Conservation (phyloP, 768 basidiomycete genomes). For the Dacryopinax primogenitus region DNA sequence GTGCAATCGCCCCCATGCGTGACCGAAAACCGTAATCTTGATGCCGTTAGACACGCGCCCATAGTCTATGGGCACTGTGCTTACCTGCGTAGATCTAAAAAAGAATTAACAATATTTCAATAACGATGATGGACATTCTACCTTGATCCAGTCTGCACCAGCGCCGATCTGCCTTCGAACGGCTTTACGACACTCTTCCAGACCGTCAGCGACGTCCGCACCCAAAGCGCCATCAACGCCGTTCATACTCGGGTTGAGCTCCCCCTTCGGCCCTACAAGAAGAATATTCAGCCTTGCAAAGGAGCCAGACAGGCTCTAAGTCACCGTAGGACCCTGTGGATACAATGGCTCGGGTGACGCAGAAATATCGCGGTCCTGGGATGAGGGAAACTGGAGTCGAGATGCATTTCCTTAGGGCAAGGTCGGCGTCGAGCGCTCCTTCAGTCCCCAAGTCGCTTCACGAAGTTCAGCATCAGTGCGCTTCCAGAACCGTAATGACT, state of each 20-base stretch:
- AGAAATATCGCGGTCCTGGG: constrained; percentile 52
- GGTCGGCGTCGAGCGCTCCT: constrained; percentile 49
- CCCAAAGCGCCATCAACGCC: constrained; percentile 47
- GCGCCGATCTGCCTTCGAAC: constrained; percentile 50
- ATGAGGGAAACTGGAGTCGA: constrained; percentile 32
- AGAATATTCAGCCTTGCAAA: neutral
- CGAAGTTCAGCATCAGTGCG: neutral
- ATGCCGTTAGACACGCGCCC: neutral
- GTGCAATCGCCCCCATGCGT: constrained; percentile 35
- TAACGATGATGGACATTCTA: constrained; percentile 18
- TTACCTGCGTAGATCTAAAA: constrained; percentile 25
- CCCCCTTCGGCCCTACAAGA: constrained; percentile 42
- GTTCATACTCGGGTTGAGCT: constrained; percentile 34
- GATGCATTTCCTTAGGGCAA: constrained; percentile 44
- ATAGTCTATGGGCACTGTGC: neutral
- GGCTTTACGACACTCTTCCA: constrained; percentile 41
- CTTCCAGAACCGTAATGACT: constrained; percentile 10
- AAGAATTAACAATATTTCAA: neutral
- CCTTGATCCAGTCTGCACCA: constrained; percentile 59
- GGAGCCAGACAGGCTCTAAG: constrained; percentile 10
- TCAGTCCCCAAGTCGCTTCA: constrained; percentile 54
- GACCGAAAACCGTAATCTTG: constrained; percentile 40
- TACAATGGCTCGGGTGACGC: constrained; percentile 46
- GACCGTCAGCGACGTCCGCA: constrained; percentile 47
- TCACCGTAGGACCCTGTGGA: constrained; percentile 49